Evolutionary conservation across 2,329 filamentous ascomycete genomes (phyloP).

Genomic region (Ceratocystiopsis brevicomis): DNA sequence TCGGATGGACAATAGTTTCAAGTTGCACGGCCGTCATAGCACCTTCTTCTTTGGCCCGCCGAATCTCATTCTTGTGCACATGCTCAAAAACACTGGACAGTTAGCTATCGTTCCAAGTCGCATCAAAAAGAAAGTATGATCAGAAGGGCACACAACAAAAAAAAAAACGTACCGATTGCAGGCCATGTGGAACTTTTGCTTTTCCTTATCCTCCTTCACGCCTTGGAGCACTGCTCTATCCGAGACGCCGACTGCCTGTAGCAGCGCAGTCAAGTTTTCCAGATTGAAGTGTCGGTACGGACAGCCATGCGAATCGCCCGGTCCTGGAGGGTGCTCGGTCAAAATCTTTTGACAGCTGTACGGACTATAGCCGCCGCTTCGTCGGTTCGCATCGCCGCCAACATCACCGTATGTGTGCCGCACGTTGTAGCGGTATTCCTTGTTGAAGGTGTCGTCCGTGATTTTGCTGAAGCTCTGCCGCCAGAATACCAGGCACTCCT

Average conservation of each 20-base stretch:
- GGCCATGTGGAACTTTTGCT: constrained; percentile 79
- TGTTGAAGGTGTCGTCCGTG: constrained; percentile 89
- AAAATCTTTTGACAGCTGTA: constrained; percentile 92
- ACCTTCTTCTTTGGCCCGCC: constrained; percentile 55
- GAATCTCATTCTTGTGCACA: constrained; percentile 61
- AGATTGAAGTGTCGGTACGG: constrained; percentile 82
- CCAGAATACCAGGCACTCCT: constrained; percentile 88
- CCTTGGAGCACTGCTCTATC: constrained; percentile 62
- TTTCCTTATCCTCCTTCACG: constrained; percentile 76
- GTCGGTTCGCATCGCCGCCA: constrained; percentile 73
- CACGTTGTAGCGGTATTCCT: constrained; percentile 93
- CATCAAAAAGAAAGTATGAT: neutral
- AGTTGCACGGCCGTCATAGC: constrained; percentile 56
- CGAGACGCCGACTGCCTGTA: constrained; percentile 61
- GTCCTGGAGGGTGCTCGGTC: constrained; percentile 68
- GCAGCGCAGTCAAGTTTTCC: constrained; percentile 63
- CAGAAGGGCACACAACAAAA: neutral
- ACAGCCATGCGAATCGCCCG: constrained; percentile 86
- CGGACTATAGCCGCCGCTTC: constrained; percentile 73
- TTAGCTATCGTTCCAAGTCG: neutral
- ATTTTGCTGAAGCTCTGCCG: constrained; percentile 66
- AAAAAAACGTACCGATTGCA: constrained; percentile 51
- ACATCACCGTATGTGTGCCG: constrained; percentile 92
- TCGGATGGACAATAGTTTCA: constrained; percentile 92
- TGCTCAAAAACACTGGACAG: constrained; percentile 61